Conservation (phyloP, 2,329 filamentous ascomycete genomes). For the Trichoderma atrobrunneum region DNA sequence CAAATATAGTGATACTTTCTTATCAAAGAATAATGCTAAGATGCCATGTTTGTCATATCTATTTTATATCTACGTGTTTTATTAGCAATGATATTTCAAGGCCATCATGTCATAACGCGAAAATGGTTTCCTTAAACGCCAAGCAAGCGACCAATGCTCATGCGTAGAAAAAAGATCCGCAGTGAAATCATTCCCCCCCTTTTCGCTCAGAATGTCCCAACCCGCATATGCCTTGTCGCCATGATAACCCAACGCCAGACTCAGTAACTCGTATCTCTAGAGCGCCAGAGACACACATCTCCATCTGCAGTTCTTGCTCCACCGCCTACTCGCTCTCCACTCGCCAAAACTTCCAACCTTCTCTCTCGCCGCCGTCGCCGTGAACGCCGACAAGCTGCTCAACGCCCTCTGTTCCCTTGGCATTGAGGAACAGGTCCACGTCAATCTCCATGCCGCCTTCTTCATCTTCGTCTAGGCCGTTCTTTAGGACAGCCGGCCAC, state of each 20-base stretch:
- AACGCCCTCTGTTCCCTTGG: slow-evolving; percentile 78
- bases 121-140: slow-evolving; percentile 7
- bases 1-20: not conserved
- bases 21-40: not conserved
- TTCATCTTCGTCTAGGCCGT: slow-evolving; percentile 72
- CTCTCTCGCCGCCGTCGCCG: slow-evolving; percentile 63
- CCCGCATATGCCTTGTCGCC: not conserved
- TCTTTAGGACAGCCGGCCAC: slow-evolving; percentile 87
- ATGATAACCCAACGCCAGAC: not conserved
- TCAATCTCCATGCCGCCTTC: slow-evolving; percentile 91
- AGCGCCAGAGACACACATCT: not conserved
- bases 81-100: not conserved
- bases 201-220: not conserved
- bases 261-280: not conserved
- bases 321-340: slow-evolving; percentile 47
- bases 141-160: slow-evolving; percentile 9
- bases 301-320: not conserved
- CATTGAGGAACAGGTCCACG: slow-evolving; percentile 76
- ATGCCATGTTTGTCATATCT: not conserved
- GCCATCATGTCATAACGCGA: not conserved
- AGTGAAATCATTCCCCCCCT: not conserved
- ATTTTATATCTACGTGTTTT: not conserved
- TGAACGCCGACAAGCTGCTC: slow-evolving; percentile 82
- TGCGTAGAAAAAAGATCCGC: not conserved
- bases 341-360: slow-evolving; percentile 87